Percentiles rank a stretch among this genome's conserved stretches.
Conservation (phyloP, 306 rosid genomes). For the Gillenia trifoliata region DNA sequence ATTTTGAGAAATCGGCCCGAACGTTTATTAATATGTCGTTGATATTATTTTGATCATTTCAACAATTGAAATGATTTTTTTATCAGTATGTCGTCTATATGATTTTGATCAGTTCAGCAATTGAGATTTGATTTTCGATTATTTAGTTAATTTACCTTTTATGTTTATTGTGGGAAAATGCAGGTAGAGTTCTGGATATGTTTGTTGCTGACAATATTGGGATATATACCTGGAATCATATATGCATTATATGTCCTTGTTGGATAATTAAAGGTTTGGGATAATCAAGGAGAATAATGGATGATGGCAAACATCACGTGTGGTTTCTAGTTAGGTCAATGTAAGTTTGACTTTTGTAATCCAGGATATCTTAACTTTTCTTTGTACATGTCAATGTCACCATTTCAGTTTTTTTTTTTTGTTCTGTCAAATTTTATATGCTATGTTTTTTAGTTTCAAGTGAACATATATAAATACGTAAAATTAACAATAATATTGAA, state of each 20-base stretch:
- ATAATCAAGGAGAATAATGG: background rate
- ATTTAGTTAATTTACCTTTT: no score
- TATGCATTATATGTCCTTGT: slow-evolving; percentile 63
- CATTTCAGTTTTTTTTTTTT: background rate
- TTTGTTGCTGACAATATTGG: slow-evolving; percentile 51
- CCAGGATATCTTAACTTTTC: background rate
- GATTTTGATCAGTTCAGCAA: background rate
- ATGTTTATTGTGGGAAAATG: background rate
- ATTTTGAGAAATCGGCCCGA: background rate
- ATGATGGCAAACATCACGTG: background rate
- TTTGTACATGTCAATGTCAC: background rate
- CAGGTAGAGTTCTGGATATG: slow-evolving; percentile 70
- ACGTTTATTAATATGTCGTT: no score
- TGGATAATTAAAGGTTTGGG: slow-evolving; percentile 18
- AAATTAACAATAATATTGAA: background rate
- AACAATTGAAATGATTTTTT: background rate
- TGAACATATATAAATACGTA: background rate
- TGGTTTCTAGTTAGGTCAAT: background rate
- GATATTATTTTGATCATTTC: no score
- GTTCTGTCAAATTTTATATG: background rate
- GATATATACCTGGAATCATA: slow-evolving; percentile 68
- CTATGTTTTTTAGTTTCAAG: background rate
- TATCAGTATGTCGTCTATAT: no score
- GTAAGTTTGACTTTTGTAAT: background rate
- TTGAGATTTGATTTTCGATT: no score